A percentile compares a stretch with the other conserved stretches of the same genome.
phyloP scores from a whole-genome alignment of 2,329 filamentous ascomycete species.

The Helicocarpus griseus region DNA sequence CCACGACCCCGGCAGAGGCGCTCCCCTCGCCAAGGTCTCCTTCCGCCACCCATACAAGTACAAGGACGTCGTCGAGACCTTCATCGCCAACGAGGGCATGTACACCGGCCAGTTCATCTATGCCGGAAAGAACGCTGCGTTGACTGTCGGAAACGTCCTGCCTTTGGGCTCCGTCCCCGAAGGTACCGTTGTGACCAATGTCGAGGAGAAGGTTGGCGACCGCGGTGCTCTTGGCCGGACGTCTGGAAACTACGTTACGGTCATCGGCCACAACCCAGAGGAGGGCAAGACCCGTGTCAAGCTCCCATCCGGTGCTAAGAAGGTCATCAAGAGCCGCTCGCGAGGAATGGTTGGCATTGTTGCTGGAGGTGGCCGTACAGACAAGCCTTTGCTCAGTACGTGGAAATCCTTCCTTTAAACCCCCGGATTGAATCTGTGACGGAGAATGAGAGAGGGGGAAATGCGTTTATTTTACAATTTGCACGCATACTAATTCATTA shows the following conservation, averaged over 20 bases:
- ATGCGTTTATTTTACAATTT: background rate
- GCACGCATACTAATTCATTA: slow-evolving; percentile 31
- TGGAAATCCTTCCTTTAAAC: slow-evolving; percentile 3
- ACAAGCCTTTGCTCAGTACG: slow-evolving; percentile 94
- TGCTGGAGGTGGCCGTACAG: slow-evolving; percentile 97
- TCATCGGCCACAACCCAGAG: slow-evolving; percentile 94
- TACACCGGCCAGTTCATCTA: slow-evolving; percentile 99
- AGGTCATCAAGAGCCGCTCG: slow-evolving; percentile 84
- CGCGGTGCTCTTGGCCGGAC: slow-evolving; percentile 92
- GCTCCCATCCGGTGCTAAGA: slow-evolving; percentile 98
- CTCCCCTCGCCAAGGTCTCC: slow-evolving; percentile 89
- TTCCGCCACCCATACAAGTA: slow-evolving; percentile 98
- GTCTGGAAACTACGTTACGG: slow-evolving; percentile 98
- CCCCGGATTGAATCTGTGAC: too few species aligned
- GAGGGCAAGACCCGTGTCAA: slow-evolving; percentile 99
- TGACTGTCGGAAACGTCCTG: slow-evolving; percentile 96
- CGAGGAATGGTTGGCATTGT: slow-evolving; percentile 99
- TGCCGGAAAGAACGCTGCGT: slow-evolving; percentile 94
- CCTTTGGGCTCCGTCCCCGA: slow-evolving; percentile 90
- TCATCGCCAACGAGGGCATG: slow-evolving; percentile 99
- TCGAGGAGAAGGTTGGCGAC: slow-evolving; percentile 98
- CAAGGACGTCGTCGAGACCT: slow-evolving; percentile 96
- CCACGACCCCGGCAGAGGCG: slow-evolving; percentile 96
- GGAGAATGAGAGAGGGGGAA: too few species aligned
- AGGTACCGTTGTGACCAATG: slow-evolving; percentile 98